These are phyloP conservation scores for Elymus sibiricus DNA, from an alignment of 176 grass and related monocot genomes.

Conservation along the genomic window DNA sequence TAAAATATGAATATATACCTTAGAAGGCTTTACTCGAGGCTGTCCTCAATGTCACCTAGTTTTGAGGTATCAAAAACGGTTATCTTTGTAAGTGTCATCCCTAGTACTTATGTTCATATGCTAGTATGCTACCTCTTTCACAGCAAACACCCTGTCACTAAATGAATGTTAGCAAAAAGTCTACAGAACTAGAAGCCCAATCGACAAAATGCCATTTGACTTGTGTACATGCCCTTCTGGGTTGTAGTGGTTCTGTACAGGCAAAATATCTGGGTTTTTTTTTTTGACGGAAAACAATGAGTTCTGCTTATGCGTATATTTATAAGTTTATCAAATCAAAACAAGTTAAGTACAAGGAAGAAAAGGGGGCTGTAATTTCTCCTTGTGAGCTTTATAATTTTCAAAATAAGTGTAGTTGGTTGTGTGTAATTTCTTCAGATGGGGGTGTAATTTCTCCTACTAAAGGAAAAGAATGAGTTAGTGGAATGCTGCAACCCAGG, in stretches of 20 bases:
- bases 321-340: too few relatives aligned
- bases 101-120: neutral
- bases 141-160: neutral
- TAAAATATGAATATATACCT: slow-evolving; percentile 25
- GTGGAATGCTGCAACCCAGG: too few relatives aligned
- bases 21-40: neutral
- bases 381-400: neutral
- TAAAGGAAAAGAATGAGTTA: too few relatives aligned
- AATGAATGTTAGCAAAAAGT: neutral
- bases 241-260: neutral
- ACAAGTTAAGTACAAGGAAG: neutral
- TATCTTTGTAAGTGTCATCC: neutral
- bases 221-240: neutral
- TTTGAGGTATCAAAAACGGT: neutral
- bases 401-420: too few relatives aligned
- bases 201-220: neutral
- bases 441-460: neutral
- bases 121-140: neutral
- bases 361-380: neutral
- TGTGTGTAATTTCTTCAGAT: too few relatives aligned
- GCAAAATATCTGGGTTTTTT: neutral
- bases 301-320: neutral
- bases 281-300: neutral
- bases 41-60: neutral
- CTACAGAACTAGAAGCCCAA: neutral